Conservation (phyloP, 139 green algal species). For the Micractinium conductrix region DNA sequence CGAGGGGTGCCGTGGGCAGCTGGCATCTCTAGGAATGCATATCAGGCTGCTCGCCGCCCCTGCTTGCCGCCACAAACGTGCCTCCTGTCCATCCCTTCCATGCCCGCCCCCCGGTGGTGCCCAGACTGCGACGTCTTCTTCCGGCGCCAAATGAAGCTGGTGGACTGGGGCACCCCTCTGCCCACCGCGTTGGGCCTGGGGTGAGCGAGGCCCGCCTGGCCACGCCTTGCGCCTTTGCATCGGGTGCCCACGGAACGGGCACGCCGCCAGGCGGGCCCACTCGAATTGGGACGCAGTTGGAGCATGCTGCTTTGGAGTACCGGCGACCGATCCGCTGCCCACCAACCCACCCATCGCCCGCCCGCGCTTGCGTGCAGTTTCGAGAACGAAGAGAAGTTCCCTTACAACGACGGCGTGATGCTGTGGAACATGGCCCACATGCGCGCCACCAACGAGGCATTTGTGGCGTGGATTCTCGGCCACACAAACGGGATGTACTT, state of each 20-base stretch:
- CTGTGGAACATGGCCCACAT: conserved; percentile 34
- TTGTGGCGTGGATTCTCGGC: conserved; percentile 4
- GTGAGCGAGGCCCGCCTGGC: too few relatives aligned
- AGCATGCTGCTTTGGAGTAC: neutral
- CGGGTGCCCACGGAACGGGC: too few relatives aligned
- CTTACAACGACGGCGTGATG: conserved; percentile 30
- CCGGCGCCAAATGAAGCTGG: conserved; percentile 18
- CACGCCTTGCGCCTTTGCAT: too few relatives aligned
- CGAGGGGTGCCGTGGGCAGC: too few relatives aligned
- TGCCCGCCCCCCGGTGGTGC: neutral
- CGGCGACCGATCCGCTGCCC: neutral
- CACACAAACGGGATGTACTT: conserved; percentile 13
- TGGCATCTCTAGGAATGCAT: too few relatives aligned
- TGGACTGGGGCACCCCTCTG: conserved; percentile 27
- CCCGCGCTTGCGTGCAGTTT: neutral
- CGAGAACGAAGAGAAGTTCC: conserved; percentile 14
- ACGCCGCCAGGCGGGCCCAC: too few relatives aligned
- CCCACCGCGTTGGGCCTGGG: conserved; percentile 9
- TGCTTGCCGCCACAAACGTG: neutral
- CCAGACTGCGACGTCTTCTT: conserved; percentile 30
- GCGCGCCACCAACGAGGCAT: conserved; percentile 1
- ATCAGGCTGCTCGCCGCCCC: neutral
- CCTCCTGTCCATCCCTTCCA: too few relatives aligned
- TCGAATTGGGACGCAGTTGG: neutral
- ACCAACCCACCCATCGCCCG: neutral